Percentiles rank a stretch among this genome's conserved stretches.
phyloP scores from a whole-genome alignment of 2,329 filamentous ascomycete genomes.

The Cyphellophora attinorum region DNA sequence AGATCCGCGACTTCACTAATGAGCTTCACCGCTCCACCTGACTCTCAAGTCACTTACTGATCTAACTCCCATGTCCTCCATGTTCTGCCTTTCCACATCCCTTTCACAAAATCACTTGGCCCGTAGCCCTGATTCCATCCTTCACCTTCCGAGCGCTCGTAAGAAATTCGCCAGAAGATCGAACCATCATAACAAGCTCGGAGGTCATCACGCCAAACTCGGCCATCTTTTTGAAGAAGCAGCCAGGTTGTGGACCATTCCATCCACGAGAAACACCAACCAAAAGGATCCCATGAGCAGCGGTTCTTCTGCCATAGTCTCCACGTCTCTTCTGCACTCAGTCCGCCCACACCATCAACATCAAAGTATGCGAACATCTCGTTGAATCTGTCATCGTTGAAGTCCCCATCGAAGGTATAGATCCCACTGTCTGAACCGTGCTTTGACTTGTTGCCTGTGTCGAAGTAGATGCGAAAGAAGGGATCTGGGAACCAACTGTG shows the following conservation, averaged over 20 bases:
- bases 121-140: constrained; percentile 13
- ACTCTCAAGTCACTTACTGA: too few relatives aligned
- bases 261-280: constrained; percentile 25
- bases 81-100: constrained; percentile 7
- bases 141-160: constrained; percentile 1
- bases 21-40: too few relatives aligned
- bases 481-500: constrained; percentile 32
- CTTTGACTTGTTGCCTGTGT: constrained; percentile 33
- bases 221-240: constrained; percentile 20
- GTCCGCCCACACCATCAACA: constrained; percentile 24
- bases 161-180: constrained; percentile 15
- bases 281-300: constrained; percentile 34
- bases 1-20: too few relatives aligned
- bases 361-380: constrained; percentile 40
- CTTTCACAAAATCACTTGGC: constrained; percentile 10
- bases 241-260: constrained; percentile 22
- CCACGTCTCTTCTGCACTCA: constrained; percentile 30
- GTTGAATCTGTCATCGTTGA: constrained; percentile 37
- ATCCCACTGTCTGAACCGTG: constrained; percentile 34
- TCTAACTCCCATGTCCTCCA: constrained; percentile 15
- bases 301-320: constrained; percentile 32
- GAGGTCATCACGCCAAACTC: constrained; percentile 23
- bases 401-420: constrained; percentile 38
- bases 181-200: constrained; percentile 20
- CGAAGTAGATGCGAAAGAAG: constrained; percentile 30